Evolutionary conservation across 225 moss, liverwort and hornwort species (phyloP), one percentile per base, ranked within the genome.

Genomic region (Pleurozium schreberi): DNA sequence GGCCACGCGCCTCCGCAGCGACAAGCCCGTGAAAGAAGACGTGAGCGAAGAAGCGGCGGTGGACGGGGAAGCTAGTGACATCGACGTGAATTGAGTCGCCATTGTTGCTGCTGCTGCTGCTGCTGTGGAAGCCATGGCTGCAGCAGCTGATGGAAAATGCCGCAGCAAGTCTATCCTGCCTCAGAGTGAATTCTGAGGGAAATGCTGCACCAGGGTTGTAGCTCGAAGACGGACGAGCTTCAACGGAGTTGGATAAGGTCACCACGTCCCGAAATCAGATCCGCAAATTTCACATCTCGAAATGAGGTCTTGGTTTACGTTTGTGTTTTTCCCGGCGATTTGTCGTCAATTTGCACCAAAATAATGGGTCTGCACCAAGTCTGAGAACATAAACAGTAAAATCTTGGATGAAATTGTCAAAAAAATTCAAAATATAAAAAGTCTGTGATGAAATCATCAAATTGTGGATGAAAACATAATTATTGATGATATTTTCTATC

Each of bases 21-120:
- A 88, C 71, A 89, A 62, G 36, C 91, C 92, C 14, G 93, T 81
- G 90, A 95, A 94, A 19, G 93, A 88, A 27, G 95, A 96, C 14
- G 91, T 83, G 47, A 92, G 90, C 65, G 86, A 86, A 4, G 83
- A 63, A 28, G 80, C 21, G 59, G 89, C 42, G 2, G 65, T 14
- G 55, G 65, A 65, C 34, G 90, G 76, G 36, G 90, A 81, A 12
- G 81, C 52, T 15, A 89, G 49, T 28, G 82, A 86, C 58, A 90
- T 38, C 2, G 86, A 86, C 9, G 66, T 6, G 55, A 75, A 75
- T 86, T 90, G 90, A 53, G n/a, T 43, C 28, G 86, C 86, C 81
- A 86, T 82, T 43, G 88, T 42, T 55, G 88, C 45, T 57, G 88
- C 83, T 75, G 75, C 83, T 75, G 75, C 61, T 63, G 88, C 83